Conservation (phyloP, 352 stramenopile genomes). For the Peronosclerospora sorghi region DNA sequence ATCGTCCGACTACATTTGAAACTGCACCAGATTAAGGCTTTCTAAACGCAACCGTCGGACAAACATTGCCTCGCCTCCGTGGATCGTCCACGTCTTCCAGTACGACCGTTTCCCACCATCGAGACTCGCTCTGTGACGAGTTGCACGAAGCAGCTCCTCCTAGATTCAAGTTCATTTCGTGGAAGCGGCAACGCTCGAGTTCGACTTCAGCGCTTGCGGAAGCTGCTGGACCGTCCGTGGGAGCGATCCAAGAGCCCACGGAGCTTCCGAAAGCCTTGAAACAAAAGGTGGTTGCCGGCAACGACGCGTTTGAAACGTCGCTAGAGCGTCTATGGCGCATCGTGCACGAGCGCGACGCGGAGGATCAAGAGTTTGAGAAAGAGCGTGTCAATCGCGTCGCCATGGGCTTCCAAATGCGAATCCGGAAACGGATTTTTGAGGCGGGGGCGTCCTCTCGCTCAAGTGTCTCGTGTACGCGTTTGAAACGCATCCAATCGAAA, state of each 20-base stretch:
- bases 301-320: slow-evolving; percentile 53
- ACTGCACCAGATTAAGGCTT: background rate
- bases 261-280: slow-evolving; percentile 55
- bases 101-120: slow-evolving; percentile 41
- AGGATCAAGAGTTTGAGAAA: slow-evolving; percentile 24
- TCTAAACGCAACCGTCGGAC: background rate
- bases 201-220: slow-evolving; percentile 7
- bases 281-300: slow-evolving; percentile 42
- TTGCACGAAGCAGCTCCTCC: slow-evolving; percentile 38
- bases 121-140: slow-evolving; percentile 55
- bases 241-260: slow-evolving; percentile 31
- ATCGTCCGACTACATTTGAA: background rate
- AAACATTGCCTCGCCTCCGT: slow-evolving; percentile 32
- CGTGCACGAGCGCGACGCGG: slow-evolving; percentile 8
- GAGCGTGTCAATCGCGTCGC: slow-evolving; percentile 48
- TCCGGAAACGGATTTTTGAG: slow-evolving; percentile 76
- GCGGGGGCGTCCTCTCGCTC: slow-evolving; percentile 60
- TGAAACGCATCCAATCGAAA: slow-evolving; percentile 57
- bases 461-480: slow-evolving; percentile 82
- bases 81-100: slow-evolving; percentile 32
- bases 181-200: slow-evolving; percentile 13
- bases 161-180: slow-evolving; percentile 35
- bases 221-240: slow-evolving; percentile 17
- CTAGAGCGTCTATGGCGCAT: slow-evolving; percentile 53
- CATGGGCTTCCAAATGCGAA: slow-evolving; percentile 72